Base-by-base conservation (phyloP, 768 basidiomycete species). In the Podaxis sp. region DNA sequence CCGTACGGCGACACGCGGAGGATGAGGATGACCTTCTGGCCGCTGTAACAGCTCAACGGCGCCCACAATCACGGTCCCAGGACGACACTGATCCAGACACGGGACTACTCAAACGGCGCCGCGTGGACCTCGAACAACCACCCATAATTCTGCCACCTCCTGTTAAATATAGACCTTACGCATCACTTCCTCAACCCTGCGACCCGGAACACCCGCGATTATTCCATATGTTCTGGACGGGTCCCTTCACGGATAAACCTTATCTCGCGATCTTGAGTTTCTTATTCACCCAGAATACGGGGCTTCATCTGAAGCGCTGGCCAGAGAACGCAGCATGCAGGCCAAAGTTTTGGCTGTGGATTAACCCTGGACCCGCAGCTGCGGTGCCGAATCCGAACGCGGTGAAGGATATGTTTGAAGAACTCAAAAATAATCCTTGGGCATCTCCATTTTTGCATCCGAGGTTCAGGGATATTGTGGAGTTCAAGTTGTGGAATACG, bases 221-320 rank as follows among this genome's bases (percentile, higher is more conserved):
- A 36, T 98, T 96, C 80, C 97, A 99, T 75, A 97, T 98, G 89
- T 99, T 97, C 80, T 98, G 97, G 96, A 93, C 96, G 1, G 96
- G 97, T 0, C 89, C 94, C 0, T 98, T 99, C 79, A 97, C 95
- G 8, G 97, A 99, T 80, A 98, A 98, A 74, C 97, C 97, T 2
- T 98, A 99, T 80, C 85, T 94, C 63, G 94, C 96, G 0, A 81
- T 98, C 50, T 80, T 96, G 24, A 97, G 95, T 17, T 99, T 94
- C 81, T 83, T 98, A 38, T 98, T 88, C 78, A 97, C 96, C 2
- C 97, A 99, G 73, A 97, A 97, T 70, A 84, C 91, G 15, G 93
- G 90, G 13, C 80, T 99, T 25, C 88, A 96, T 68, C 73, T 86
- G 24, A 79, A 84, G 57, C 70, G 76, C 27, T 78, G 81, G 64